These are phyloP conservation scores for Plasmodium yoelii DNA, from an alignment of 169 alveolate genomes.

Conservation along the genomic window DNA sequence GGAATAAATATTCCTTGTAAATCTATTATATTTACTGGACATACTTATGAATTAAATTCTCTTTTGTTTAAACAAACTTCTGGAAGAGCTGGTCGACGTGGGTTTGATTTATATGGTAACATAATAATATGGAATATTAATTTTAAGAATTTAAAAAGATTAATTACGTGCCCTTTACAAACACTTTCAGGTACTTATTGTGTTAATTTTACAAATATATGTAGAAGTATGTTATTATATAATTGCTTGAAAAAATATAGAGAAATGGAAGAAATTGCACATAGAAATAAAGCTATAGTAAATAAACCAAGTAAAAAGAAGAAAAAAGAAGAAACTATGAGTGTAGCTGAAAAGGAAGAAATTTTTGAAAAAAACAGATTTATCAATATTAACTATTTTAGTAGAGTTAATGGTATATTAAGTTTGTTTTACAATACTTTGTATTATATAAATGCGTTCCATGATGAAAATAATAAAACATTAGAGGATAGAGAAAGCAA, in stretches of 20 bases:
- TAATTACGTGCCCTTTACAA: constrained; percentile 86
- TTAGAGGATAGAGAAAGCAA: neutral
- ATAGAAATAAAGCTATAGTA: constrained; percentile 28
- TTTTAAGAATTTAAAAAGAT: constrained; percentile 84
- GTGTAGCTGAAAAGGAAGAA: constrained; percentile 74
- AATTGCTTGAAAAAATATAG: constrained; percentile 39
- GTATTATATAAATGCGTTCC: constrained; percentile 62
- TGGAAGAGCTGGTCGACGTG: constrained; percentile 95
- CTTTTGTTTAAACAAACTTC: constrained; percentile 93
- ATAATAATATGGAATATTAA: constrained; percentile 92
- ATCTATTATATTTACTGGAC: constrained; percentile 90
- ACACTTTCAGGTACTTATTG: constrained; percentile 81
- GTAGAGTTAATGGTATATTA: constrained; percentile 67
- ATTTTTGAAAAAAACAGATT: constrained; percentile 62
- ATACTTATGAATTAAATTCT: constrained; percentile 88
- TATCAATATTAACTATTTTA: constrained; percentile 45
- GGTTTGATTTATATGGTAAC: constrained; percentile 93
- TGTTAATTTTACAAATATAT: constrained; percentile 66
- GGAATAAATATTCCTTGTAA: constrained; percentile 95
- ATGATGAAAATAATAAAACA: neutral
- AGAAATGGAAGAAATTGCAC: constrained; percentile 38
- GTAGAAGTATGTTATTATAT: constrained; percentile 72
- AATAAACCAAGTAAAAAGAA: constrained; percentile 63
- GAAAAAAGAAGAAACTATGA: constrained; percentile 56
- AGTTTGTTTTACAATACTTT: constrained; percentile 61